phyloP scores from a whole-genome alignment of 2,329 filamentous ascomycete genomes.

The Talaromyces atroroseus region DNA sequence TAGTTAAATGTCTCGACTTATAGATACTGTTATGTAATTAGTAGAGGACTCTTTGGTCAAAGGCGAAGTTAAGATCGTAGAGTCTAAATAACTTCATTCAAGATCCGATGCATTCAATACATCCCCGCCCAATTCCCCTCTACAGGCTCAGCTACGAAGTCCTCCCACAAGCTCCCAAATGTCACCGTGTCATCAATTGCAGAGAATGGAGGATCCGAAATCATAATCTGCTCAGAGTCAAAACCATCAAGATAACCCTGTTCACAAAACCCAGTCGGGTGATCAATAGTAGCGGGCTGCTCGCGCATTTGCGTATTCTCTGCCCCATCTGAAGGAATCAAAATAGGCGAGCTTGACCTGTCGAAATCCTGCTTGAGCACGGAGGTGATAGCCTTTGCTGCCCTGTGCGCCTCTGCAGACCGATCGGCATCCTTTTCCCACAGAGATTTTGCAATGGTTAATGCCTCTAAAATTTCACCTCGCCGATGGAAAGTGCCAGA shows the following conservation, averaged over 20 bases:
- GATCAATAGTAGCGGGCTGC: background rate
- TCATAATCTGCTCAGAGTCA: background rate
- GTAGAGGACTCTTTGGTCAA: background rate
- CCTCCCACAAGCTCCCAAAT: conserved; percentile 5
- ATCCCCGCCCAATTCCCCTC: conserved; percentile 10
- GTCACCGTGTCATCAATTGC: conserved; percentile 1
- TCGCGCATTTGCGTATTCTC: background rate
- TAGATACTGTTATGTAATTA: too few species aligned
- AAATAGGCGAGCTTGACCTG: background rate
- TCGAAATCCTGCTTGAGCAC: background rate
- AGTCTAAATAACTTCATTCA: background rate
- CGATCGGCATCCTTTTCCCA: conserved; percentile 5
- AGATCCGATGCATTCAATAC: background rate
- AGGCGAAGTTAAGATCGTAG: background rate
- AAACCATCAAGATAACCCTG: background rate
- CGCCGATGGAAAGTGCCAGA: background rate
- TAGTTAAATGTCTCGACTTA: too few species aligned
- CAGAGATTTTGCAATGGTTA: conserved; percentile 3
- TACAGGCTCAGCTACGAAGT: conserved; percentile 16
- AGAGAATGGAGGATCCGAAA: background rate
- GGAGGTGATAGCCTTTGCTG: conserved; percentile 6
- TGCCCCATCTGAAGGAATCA: background rate
- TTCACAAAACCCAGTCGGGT: background rate
- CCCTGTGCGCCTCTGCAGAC: conserved; percentile 9
- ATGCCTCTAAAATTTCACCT: conserved; percentile 7